Evolutionary conservation across 2,329 filamentous ascomycete species (phyloP), one percentile per base, ranked within the genome.

Genomic region (Hymenoscyphus scutula): DNA sequence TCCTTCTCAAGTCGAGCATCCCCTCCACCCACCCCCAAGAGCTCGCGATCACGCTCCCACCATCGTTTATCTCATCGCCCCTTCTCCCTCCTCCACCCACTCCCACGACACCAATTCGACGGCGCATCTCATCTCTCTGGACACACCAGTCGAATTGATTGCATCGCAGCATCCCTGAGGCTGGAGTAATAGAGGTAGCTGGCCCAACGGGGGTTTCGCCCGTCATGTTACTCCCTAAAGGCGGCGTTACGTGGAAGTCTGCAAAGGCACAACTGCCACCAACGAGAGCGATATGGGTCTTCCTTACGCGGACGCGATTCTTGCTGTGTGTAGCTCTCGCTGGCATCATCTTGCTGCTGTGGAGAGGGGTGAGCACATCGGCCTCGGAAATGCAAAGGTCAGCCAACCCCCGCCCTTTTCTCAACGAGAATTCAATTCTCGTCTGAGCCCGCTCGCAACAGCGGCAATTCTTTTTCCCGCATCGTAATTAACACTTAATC

Each of bases 371-470:
- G 71, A 87, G 88, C 73, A 87, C 84, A 64, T 91, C 91, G 10
- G 90, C 92, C 41, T 87, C 87, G 53, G 91, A 96, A 74, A 91
- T 97, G 87, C 92, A 96, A 81, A 96, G 88, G 94, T 97, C 30
- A 63, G 70, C n/a, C n/a, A n/a, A n/a, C n/a, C n/a, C n/a, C n/a
- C 63, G 57, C 62, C 65, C 59, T 59, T 34, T 53, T 65, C 58
- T 59, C 38, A 37, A 45, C 56, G 8, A 37, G 57, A 34, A 56
- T 19, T 48, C 41, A n/a, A n/a, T n/a, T n/a, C n/a, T n/a, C n/a
- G n/a, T n/a, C n/a, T n/a, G 41, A 48, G 59, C 61, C 53, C 34
- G 59, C 53, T 61, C 55, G 63, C 54, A 30, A 34, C 48, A n/a
- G 38, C 53, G 53, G 17, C 30, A 51, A 30, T 51, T 34, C 25